Evolutionary conservation across 768 basidiomycete species (phyloP), one percentile per base, ranked within the genome.

Genomic region (Xerocomus brunneocitrinus): DNA sequence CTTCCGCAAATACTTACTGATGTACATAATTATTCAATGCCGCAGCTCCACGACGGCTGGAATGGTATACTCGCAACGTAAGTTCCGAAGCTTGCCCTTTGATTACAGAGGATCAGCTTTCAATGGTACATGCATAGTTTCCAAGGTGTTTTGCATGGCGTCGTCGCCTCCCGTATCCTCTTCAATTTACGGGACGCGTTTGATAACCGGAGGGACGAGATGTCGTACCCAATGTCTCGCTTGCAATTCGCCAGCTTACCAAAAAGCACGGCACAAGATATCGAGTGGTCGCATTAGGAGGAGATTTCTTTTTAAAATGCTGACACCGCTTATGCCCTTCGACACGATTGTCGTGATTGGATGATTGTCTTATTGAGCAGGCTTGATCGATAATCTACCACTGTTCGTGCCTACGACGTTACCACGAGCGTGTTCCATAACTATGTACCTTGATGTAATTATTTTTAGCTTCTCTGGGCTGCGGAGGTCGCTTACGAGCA

Each of bases 131-230:
- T 16, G 13, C 3, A 38, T 7, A 60, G 55, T 8, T 60, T 60
- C 24, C 59, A 57, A 38, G 49, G 40, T 13, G 41, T 56, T 4
- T 30, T 50, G 12, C 54, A 60, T 5, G 46, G 54, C 4, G 45
- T 56, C 7, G n/a, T 60, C 16, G 58, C 50, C 24, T 49, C 58
- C 4, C 49, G 50, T 9, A 28, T 60, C 16, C 39, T 60, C 28
- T 60, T 60, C 41, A 25, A 50, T 27, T 36, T 56, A 31, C 49
- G 45, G 31, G 31, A 50, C 12, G 47, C 47, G 7, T 31, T 52
- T 24, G 45, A 42, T 6, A 4, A 41, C 8, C 57, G n/a, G n/a
- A 28, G 6, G 8, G 45, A 57, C 10, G 22, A 27, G 5, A 9
- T 16, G 38, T 24, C 43, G 10, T 30, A 35, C 32, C 22, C 44